These are phyloP conservation scores for Sporodiniella umbellata DNA, from an alignment of 371 early-diverging fungal species.

Conservation along the genomic window DNA sequence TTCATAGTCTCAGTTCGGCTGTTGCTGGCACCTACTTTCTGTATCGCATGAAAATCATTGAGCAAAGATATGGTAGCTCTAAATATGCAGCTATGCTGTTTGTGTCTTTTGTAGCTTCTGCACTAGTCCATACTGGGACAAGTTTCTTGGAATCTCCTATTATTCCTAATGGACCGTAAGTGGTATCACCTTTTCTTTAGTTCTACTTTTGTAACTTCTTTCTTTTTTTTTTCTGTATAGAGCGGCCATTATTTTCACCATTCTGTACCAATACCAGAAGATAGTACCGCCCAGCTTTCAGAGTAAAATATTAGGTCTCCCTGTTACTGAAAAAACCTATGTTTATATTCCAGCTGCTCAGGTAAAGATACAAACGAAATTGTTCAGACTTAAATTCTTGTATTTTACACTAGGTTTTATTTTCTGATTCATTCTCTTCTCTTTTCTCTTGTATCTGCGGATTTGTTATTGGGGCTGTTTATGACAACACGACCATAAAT, in stretches of 20 bases:
- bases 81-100: slow-evolving; percentile 59
- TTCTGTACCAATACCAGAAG: slow-evolving; percentile 50
- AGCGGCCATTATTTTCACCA: slow-evolving; percentile 56
- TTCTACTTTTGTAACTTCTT: neutral
- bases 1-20: slow-evolving; percentile 53
- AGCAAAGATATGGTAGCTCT: slow-evolving; percentile 66
- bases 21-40: slow-evolving; percentile 62
- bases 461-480: slow-evolving; percentile 49
- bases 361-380: slow-evolving; percentile 29
- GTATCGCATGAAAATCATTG: slow-evolving; percentile 61
- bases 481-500: slow-evolving; percentile 45
- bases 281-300: slow-evolving; percentile 51
- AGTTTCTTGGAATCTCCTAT: slow-evolving; percentile 20
- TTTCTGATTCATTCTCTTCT: slow-evolving; percentile 47
- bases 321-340: slow-evolving; percentile 56
- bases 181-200: no score
- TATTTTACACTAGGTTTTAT: slow-evolving; percentile 9
- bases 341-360: slow-evolving; percentile 54
- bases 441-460: slow-evolving; percentile 53
- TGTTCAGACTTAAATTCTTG: no score
- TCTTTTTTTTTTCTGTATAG: slow-evolving; percentile 8
- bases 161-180: slow-evolving; percentile 21
- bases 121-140: slow-evolving; percentile 44
- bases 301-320: slow-evolving; percentile 49
- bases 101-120: slow-evolving; percentile 48